Percentiles rank a stretch among this genome's conserved stretches.
These are phyloP conservation scores for Phellopilus nigrolimitatus DNA, from an alignment of 1,284 basidiomycete genomes.

Conservation along the genomic window DNA sequence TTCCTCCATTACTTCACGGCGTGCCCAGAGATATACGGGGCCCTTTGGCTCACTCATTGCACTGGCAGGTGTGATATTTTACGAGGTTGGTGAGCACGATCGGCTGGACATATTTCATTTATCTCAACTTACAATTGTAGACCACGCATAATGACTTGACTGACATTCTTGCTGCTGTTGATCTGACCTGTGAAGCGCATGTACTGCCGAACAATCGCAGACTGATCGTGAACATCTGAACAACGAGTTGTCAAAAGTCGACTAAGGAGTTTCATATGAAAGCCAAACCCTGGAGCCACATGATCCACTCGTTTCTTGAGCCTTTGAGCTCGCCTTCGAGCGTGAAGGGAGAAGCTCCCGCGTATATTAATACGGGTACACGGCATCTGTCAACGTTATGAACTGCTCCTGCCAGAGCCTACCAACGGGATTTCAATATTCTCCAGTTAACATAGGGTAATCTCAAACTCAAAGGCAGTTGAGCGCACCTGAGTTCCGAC, in stretches of 20 bases:
- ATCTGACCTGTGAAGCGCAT: constrained; percentile 64
- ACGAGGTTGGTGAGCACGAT: not conserved
- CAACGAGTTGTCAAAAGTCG: not conserved
- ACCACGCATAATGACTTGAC: constrained; percentile 48
- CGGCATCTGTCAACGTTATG: constrained; percentile 63
- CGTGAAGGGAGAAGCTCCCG: constrained; percentile 61
- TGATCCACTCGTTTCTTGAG: constrained; percentile 67
- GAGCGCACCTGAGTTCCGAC: constrained; percentile 59
- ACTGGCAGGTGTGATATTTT: constrained; percentile 29
- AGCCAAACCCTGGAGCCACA: constrained; percentile 58
- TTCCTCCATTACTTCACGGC: constrained; percentile 65
- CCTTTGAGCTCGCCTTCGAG: constrained; percentile 52
- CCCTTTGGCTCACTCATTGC: constrained; percentile 63
- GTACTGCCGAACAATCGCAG: constrained; percentile 64
- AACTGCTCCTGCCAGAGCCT: constrained; percentile 66
- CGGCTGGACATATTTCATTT: not conserved
- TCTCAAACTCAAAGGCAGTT: not conserved
- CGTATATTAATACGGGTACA: constrained; percentile 65
- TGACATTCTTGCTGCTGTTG: constrained; percentile 44
- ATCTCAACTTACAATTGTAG: constrained; percentile 48
- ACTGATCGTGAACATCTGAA: constrained; percentile 62
- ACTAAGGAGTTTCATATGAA: not conserved
- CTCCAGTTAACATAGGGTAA: not conserved
- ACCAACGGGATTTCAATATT: not conserved
- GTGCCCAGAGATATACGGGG: constrained; percentile 70